Base-by-base conservation (phyloP, 1,284 basidiomycete species). In the Xerocomus tenax region DNA sequence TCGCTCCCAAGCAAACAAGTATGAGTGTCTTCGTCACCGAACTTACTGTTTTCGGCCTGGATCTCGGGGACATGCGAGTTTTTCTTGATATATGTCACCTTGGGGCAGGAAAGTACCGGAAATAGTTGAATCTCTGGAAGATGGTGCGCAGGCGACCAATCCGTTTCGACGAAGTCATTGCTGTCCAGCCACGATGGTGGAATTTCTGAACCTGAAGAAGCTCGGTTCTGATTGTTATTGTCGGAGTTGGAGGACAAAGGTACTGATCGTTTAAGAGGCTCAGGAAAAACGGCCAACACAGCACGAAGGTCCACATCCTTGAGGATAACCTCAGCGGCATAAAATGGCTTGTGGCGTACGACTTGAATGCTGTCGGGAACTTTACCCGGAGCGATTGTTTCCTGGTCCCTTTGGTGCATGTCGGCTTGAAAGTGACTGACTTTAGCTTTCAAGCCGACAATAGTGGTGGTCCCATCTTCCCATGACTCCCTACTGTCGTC, bases 351-450 rank as follows among this genome's bases (percentile, higher is more conserved):
- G 68, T 88, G 87, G 19, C 80, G 75, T 15, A 80, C 69, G 2
- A 75, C 72, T 64, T 84, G 84, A 21, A 70, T 71, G 10, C 73
- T 72, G 35, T 74, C 68, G 6, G 74, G 73, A 48, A 72, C 60
- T 46, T 70, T 67, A 5, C 75, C 78, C 13, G 74, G 70, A 6
- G 78, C 74, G 0, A 76, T 75, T 16, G 73, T 72, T 69, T 95
- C 91, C 66, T 95, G 87, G 57, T 90, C 86, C 48, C 93, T 78
- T 68, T 97, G 93, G 65, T 98, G 95, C 70, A 96, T 77, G 63
- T 98, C 95, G 34, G 87, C 87, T 56, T 87, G 83, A 65, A 98
- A 85, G 30, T 82, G 78, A 38, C 84, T 82, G 35, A 95, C 78
- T 56, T 85, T 77, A 8, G 84, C 87, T 68, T 98, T 98, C 25